Base-by-base conservation (phyloP, 768 basidiomycete genomes). In the Hortiboletus flavorubellus region DNA sequence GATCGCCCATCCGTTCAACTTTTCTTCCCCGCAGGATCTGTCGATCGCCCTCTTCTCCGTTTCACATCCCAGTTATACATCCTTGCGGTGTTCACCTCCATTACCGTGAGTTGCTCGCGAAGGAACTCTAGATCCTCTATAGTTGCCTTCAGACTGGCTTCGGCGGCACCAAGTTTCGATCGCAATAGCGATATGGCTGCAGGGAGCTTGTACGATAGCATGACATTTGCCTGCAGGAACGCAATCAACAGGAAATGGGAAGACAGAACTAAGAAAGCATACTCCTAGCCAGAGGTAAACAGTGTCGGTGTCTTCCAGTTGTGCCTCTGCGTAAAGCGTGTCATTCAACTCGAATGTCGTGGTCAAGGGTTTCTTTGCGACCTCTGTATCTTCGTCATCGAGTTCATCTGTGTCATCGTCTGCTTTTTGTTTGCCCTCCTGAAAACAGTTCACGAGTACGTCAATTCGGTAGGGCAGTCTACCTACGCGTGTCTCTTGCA, bases 21-120 rank as follows among this genome's bases (percentile, higher is more conserved):
- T n/a, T 55, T 61, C 45, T 54, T 49, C 30, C 34, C 55, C 23
- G 56, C 44, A 33, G 62, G 56, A 49, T 74, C 76, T 49, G 65
- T 66, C 61, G 73, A 72, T 61, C 72, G 71, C 45, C 86, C 86
- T 68, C 91, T 74, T 68, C 93, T 76, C 60, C 86, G 74, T 68
- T 91, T 92, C 30, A 96, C 93, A 67, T 96, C 93, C 89, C 90
- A 95, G 67, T 98, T 99, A 68, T 96, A 98, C 49, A 96, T 87
- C 37, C 96, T 79, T 6, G 96, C 96, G 12, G 91, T 94, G 67
- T 98, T 98, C 38, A 86, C 85, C 67, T 99, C 95, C 91, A 98
- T 97, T 10, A 97, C 83, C 5, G 97, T 98, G 49, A 94, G 78
- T 70, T 99, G 97, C 67, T 98, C 97, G 49, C 93, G 78, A 55